phyloP scores from a whole-genome alignment of 192 early-diverging fungal species.

The Piromyces sp. region DNA sequence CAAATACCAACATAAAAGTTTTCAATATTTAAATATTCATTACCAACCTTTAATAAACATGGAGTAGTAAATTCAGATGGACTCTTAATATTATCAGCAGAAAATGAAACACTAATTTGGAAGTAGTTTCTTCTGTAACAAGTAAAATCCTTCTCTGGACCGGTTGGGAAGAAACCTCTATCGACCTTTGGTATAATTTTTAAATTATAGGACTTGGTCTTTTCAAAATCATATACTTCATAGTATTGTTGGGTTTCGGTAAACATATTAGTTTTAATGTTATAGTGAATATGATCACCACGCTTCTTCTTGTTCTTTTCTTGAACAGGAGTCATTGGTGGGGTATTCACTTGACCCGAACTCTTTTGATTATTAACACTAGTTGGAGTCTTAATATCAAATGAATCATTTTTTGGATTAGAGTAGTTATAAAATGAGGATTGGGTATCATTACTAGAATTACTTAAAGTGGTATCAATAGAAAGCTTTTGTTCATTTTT shows the following conservation, averaged over 20 bases:
- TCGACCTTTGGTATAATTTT: slow-evolving; percentile 54
- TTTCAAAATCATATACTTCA: not conserved
- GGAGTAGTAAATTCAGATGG: slow-evolving; percentile 15
- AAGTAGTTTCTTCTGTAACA: slow-evolving; percentile 93
- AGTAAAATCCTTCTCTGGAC: slow-evolving; percentile 68
- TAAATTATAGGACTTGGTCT: not conserved
- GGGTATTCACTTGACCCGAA: not conserved
- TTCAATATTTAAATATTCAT: slow-evolving; percentile 22
- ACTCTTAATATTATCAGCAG: slow-evolving; percentile 13
- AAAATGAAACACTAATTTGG: slow-evolving; percentile 55
- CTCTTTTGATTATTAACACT: not conserved
- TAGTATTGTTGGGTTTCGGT: not conserved
- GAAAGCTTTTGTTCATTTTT: not conserved
- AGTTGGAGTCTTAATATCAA: not conserved
- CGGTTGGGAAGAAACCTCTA: slow-evolving; percentile 75
- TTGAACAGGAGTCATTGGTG: not conserved
- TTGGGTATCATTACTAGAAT: not conserved
- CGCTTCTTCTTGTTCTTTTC: not conserved
- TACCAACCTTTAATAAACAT: slow-evolving; percentile 43
- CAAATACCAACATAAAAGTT: slow-evolving; percentile 61
- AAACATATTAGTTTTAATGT: not conserved
- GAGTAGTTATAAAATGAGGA: not conserved
- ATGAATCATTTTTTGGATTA: not conserved
- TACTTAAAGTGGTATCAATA: not conserved
- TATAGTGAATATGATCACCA: not conserved